Evolutionary conservation across 2,329 filamentous ascomycete species (phyloP).

Genomic region (Xylariaceae sp.): DNA sequence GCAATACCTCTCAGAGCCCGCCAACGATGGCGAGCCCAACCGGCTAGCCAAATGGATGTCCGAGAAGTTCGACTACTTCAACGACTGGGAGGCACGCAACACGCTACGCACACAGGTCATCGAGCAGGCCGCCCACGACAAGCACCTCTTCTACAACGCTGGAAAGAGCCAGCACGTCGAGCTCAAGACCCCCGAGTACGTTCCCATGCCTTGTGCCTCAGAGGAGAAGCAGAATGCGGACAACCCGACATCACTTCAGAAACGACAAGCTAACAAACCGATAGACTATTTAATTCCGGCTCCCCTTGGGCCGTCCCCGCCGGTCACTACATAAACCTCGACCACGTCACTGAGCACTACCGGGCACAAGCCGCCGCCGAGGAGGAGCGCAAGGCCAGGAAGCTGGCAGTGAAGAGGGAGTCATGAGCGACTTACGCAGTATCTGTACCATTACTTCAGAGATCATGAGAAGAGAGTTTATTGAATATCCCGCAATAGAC

Average conservation of each 20-base stretch:
- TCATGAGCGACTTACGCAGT: constrained; percentile 18
- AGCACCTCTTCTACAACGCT: constrained; percentile 49
- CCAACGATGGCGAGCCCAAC: constrained; percentile 48
- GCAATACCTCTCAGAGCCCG: constrained; percentile 48
- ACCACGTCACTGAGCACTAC: constrained; percentile 56
- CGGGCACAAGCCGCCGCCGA: constrained; percentile 50
- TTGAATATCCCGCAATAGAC: constrained; percentile 1
- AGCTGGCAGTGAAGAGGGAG: constrained; percentile 37
- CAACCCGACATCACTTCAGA: background rate
- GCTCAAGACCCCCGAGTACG: constrained; percentile 56
- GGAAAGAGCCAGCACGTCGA: constrained; percentile 46
- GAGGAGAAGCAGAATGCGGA: background rate
- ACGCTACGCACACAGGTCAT: constrained; percentile 46
- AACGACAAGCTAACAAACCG: constrained; percentile 9
- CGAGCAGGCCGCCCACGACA: constrained; percentile 56
- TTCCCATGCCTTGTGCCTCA: constrained; percentile 16
- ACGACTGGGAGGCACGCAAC: constrained; percentile 51
- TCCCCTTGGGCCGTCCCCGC: constrained; percentile 52
- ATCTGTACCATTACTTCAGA: constrained; percentile 5
- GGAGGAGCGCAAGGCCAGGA: constrained; percentile 52
- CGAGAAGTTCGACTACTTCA: constrained; percentile 42
- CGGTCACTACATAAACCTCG: constrained; percentile 51
- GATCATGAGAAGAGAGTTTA: background rate
- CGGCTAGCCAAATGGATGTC: constrained; percentile 42
- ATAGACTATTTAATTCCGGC: constrained; percentile 48